phyloP scores from a whole-genome alignment of 139 green algal species.

The Chlorella sp. region DNA sequence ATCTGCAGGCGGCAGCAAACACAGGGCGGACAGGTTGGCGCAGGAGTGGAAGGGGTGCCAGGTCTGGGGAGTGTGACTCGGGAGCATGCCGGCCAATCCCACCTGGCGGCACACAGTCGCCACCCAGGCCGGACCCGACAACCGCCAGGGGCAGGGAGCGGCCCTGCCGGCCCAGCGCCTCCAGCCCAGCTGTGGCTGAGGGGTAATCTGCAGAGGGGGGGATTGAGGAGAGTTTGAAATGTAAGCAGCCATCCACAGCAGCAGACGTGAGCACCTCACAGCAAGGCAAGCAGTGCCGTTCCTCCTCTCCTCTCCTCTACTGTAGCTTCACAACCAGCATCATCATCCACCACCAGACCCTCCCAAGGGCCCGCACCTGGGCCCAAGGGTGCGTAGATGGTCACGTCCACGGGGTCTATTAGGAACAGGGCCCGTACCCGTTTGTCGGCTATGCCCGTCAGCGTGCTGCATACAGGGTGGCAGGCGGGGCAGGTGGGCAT shows the following conservation, averaged over 20 bases:
- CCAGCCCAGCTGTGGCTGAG: conserved; percentile 66
- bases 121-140: conserved; percentile 62
- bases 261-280: too few species aligned
- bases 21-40: background rate
- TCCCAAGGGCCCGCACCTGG: background rate
- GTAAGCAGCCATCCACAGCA: too few species aligned
- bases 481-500: background rate
- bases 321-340: too few species aligned
- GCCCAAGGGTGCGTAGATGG: conserved; percentile 45
- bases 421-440: conserved; percentile 78
- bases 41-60: background rate
- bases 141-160: conserved; percentile 65
- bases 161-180: background rate
- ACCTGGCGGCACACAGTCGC: conserved; percentile 75
- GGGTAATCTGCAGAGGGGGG: conserved; percentile 50
- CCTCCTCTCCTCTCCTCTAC: too few species aligned
- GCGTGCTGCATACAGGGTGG: conserved; percentile 44
- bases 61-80: background rate
- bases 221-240: too few species aligned
- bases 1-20: background rate
- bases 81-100: background rate
- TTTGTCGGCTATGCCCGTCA: conserved; percentile 70
- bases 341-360: too few species aligned
- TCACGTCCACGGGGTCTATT: conserved; percentile 93
- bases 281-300: too few species aligned